phyloP scores from a whole-genome alignment of 2,329 filamentous ascomycete genomes.

The Emmonsiellopsis sp. region DNA sequence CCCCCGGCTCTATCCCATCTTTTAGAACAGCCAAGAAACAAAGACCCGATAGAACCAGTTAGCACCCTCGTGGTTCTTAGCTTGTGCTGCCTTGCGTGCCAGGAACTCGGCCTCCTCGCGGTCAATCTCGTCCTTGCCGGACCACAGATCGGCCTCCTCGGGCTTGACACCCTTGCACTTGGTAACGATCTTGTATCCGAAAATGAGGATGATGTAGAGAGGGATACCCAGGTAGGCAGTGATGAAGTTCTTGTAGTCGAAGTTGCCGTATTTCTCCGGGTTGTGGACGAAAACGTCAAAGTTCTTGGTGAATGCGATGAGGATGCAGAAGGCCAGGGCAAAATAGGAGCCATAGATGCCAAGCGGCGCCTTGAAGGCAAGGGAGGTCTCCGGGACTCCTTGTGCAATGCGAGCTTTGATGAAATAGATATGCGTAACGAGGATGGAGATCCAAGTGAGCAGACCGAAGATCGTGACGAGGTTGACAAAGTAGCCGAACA shows the following conservation, averaged over 20 bases:
- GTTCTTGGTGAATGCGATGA: constrained; percentile 73
- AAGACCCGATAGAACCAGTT: constrained; percentile 50
- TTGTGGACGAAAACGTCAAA: constrained; percentile 55
- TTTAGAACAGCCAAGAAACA: constrained; percentile 53
- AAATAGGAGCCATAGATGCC: constrained; percentile 50
- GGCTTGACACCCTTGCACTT: constrained; percentile 12
- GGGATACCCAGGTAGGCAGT: constrained; percentile 36
- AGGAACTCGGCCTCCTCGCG: constrained; percentile 62
- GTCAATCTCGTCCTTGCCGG: constrained; percentile 19
- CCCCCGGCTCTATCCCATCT: neutral
- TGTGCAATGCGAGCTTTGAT: constrained; percentile 32
- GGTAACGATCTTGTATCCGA: constrained; percentile 17
- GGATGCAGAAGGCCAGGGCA: constrained; percentile 51
- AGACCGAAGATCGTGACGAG: constrained; percentile 35
- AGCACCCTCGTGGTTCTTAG: constrained; percentile 36
- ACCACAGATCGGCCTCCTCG: constrained; percentile 16
- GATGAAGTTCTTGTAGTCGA: constrained; percentile 36
- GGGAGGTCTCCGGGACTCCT: constrained; percentile 23
- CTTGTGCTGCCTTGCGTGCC: constrained; percentile 65
- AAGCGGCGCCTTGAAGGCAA: constrained; percentile 34
- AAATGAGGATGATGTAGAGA: constrained; percentile 32
- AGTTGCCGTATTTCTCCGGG: constrained; percentile 46
- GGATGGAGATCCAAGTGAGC: constrained; percentile 39
- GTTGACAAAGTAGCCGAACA: constrained; percentile 40
- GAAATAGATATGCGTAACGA: constrained; percentile 39